Evolutionary conservation across 805 yeast genomes (phyloP), one percentile per base, ranked within the genome.

Genomic region (Candida awuae): DNA sequence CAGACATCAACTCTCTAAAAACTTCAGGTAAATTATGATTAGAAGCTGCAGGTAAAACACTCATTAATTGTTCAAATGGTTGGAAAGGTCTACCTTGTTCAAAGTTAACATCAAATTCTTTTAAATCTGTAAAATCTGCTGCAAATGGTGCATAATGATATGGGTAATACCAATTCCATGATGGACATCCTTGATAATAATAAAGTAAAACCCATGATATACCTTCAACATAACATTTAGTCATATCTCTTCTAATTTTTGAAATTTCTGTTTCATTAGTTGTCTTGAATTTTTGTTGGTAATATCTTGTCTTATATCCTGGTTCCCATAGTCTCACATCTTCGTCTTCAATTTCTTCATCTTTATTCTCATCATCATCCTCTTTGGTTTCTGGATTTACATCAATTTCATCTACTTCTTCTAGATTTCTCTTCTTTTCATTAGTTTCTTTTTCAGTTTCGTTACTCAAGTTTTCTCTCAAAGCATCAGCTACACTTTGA

Each of bases 141-240:
- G 97, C 97, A 68, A 92, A 88, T 17, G 99, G 99, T 0, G 98
- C 97, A 63, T 92, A 94, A 56, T 92, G 97, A 57, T 80, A 90
- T 0, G 97, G 98, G 53, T 81, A 92, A 59, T 77, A 92, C 98
- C 98, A 92, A 39, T 80, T 80, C 99, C 99, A 92, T 0, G 97
- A 90, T 0, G 95, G 95, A 63, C 97, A 90, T 2, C 97, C 97
- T 61, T 92, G 97, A 59, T 85, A 90, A 62, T 92, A 92, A 59
- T 92, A 92, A 38, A 85, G 62, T 47, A 92, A 67, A 1, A 81
- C 95, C 99, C 99, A 92, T n/a, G 95, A 77, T 4, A 92, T 83
- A 45, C 99, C 99, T 59, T 90, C 96, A 39, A 92, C 71, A 54
- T 92, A 92, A 35, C 77, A 72, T 39, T 67, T 65, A 0, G 80